Evolutionary conservation across 2,329 filamentous ascomycete genomes (phyloP).

Genomic region (Rhytidhysteron rufulum): DNA sequence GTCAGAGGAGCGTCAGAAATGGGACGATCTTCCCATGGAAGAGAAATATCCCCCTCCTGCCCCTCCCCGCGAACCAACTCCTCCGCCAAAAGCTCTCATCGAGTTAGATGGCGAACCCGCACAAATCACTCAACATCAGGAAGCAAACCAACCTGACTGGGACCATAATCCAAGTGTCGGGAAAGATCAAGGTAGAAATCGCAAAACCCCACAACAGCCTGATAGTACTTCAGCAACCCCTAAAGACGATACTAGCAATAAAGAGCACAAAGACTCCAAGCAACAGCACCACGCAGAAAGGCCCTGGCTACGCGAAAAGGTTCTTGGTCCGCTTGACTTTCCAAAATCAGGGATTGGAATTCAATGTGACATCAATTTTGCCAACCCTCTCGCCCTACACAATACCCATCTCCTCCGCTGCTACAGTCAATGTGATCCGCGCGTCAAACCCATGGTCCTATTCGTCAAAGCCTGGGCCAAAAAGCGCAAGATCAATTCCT

Average conservation of each 20-base stretch:
- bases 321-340: constrained; percentile 63
- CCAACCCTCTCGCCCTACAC: constrained; percentile 75
- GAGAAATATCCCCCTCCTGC: constrained; percentile 36
- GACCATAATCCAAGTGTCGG: background rate
- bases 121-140: constrained; percentile 7
- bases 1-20: constrained; percentile 62
- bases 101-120: constrained; percentile 8
- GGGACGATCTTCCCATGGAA: constrained; percentile 57
- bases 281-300: constrained; percentile 19
- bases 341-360: constrained; percentile 74
- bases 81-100: constrained; percentile 3
- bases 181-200: no score
- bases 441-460: constrained; percentile 73
- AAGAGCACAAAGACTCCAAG: background rate
- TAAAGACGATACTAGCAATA: background rate
- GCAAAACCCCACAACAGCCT: constrained; percentile 6
- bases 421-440: constrained; percentile 74
- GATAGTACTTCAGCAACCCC: constrained; percentile 4
- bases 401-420: constrained; percentile 80
- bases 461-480: constrained; percentile 94
- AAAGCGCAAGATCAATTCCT: constrained; percentile 76
- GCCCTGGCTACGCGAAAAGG: constrained; percentile 45
- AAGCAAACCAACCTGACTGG: background rate
- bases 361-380: constrained; percentile 90
- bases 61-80: constrained; percentile 10